Base-by-base conservation (phyloP, 495 filamentous ascomycete genomes). In the Penicillium turbatum region DNA sequence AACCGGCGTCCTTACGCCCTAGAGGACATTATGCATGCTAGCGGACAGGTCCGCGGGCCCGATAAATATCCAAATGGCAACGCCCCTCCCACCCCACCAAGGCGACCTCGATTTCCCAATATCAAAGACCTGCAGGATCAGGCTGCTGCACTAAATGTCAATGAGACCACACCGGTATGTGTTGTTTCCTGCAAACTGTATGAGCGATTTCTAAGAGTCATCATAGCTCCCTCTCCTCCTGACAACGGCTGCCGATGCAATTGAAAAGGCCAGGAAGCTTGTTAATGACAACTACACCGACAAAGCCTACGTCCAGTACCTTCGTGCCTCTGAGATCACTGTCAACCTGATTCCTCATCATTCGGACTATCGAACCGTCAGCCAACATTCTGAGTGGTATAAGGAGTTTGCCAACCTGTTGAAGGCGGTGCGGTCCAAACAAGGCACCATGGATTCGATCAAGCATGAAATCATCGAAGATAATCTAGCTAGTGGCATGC, bases 321-420 rank as follows among this genome's bases (percentile, higher is more conserved):
- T 97, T 45, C 81, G 85, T 36, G 86, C 92, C 21, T 88, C 79
- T 39, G 85, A 88, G 41, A 85, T 97, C 53, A 77, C 86, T 31
- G 76, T 88, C 19, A 79, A 92, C 35, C 73, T 85, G 31, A 85
- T 96, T 31, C 90, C 90, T 8, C 74, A 74, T 31, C 84, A 90
- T 55, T 82, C 80, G 44, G 86, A 89, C 30, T 89, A 80, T 60
- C 77, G 66, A 49, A 55, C 56, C 6, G 61, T 55, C 46, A 66
- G 48, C 16, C 66, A 74, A 31, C 59, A 62, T 12, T 65, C 70
- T 7, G 67, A 56, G 32, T 74, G 68, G 68, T 67, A 72, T 53
- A 70, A 70, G 44, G 63, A 73, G 48, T 77, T 77, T 54, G 65
- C 69, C 36, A 65, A 64, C 55, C 46, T 75, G 40, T 71, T 77